Evolutionary conservation across 2,329 filamentous ascomycete species (phyloP).

Genomic region (Trichoderma sp.): DNA sequence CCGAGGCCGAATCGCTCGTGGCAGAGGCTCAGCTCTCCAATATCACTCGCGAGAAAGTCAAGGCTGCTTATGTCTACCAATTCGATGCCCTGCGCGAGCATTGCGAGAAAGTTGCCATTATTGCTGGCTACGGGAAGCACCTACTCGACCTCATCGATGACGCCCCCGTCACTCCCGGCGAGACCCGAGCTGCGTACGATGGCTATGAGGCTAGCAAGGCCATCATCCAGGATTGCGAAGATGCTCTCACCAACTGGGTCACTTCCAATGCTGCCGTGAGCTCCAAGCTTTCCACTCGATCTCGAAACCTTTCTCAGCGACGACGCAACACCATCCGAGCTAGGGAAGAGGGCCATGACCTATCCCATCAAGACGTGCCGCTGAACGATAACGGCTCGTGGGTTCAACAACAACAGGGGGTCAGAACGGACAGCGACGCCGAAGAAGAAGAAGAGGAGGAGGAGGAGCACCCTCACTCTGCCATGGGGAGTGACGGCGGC

Average conservation of each 20-base stretch:
- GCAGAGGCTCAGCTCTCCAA: conserved; percentile 98
- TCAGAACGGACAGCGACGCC: conserved; percentile 62
- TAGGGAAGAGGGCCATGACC: conserved; percentile 69
- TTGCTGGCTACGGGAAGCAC: conserved; percentile 96
- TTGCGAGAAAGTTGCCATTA: conserved; percentile 96
- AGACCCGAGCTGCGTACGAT: conserved; percentile 93
- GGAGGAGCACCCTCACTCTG: conserved; percentile 47
- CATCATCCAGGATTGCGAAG: conserved; percentile 98
- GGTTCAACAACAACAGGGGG: conserved; percentile 67
- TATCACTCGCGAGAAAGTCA: conserved; percentile 99
- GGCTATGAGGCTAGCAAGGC: conserved; percentile 98
- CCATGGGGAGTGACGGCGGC: conserved; percentile 50
- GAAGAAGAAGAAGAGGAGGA: conserved; percentile 57
- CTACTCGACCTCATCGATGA: conserved; percentile 96
- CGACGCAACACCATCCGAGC: conserved; percentile 68
- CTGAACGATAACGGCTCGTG: conserved; percentile 78
- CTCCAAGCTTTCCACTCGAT: conserved; percentile 80
- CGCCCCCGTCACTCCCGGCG: conserved; percentile 92
- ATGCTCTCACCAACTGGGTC: conserved; percentile 96
- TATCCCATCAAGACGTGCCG: conserved; percentile 77
- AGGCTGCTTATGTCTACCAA: conserved; percentile 96
- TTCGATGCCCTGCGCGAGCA: conserved; percentile 97
- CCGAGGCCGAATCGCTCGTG: conserved; percentile 97
- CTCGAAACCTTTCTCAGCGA: conserved; percentile 83
- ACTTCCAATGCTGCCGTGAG: conserved; percentile 82